phyloP scores from a whole-genome alignment of 2,329 filamentous ascomycete species.

The Fusarium sp. region DNA sequence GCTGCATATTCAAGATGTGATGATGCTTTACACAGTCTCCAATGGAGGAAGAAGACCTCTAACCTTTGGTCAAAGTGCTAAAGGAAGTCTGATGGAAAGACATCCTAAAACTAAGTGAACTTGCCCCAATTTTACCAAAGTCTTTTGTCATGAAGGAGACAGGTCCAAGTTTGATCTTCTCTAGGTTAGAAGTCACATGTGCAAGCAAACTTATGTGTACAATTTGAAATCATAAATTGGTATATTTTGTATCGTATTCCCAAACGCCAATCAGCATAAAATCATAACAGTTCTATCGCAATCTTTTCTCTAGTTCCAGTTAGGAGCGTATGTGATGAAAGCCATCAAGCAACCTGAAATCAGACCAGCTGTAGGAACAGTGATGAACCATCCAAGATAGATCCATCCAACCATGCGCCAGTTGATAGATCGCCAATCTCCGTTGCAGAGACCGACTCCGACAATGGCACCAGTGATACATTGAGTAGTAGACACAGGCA shows the following conservation, averaged over 20 bases:
- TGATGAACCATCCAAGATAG: conserved; percentile 67
- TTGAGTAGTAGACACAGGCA: conserved; percentile 71
- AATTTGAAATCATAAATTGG: not conserved
- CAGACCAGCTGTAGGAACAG: conserved; percentile 63
- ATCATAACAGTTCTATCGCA: not conserved
- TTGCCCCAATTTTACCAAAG: too few relatives aligned
- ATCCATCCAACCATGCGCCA: conserved; percentile 69
- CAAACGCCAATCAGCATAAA: not conserved
- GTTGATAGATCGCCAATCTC: conserved; percentile 66
- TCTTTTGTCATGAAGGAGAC: too few relatives aligned
- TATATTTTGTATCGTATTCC: not conserved
- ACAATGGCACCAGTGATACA: conserved; percentile 70
- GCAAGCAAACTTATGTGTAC: not conserved
- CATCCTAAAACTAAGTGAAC: not conserved
- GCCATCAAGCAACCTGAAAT: conserved; percentile 69
- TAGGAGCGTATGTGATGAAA: conserved; percentile 68
- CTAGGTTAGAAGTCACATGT: too few relatives aligned
- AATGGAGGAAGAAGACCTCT: not conserved
- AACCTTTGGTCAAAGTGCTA: too few relatives aligned
- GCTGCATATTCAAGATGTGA: not conserved
- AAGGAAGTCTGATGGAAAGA: not conserved
- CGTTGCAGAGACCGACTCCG: conserved; percentile 68
- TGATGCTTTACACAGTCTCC: not conserved
- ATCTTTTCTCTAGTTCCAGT: conserved; percentile 44
- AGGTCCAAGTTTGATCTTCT: too few relatives aligned